A percentile compares a stretch with the other conserved stretches of the same genome.
phyloP scores from a whole-genome alignment of 2,329 filamentous ascomycete genomes.

The Ceratocystis cubensis region DNA sequence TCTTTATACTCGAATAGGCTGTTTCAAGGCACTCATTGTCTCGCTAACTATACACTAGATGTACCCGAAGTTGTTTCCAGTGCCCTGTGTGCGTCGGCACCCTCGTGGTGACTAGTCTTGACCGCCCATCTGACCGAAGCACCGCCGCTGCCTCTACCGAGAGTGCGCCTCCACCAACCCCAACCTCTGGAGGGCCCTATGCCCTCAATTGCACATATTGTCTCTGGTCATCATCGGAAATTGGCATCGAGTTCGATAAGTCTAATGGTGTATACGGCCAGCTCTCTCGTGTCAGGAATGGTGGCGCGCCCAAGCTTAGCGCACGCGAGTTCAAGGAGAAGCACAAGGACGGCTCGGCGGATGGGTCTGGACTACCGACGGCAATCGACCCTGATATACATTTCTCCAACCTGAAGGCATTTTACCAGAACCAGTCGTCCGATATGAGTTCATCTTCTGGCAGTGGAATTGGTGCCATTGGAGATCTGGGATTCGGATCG shows the following conservation, averaged over 20 bases:
- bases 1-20: neutral
- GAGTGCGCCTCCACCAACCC: constrained; percentile 30
- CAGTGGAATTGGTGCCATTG: constrained; percentile 25
- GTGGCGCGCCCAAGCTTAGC: constrained; percentile 40
- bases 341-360: constrained; percentile 34
- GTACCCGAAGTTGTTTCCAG: constrained; percentile 88
- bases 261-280: constrained; percentile 76
- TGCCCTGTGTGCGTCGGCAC: constrained; percentile 72
- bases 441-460: constrained; percentile 42
- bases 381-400: constrained; percentile 53
- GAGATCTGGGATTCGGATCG: constrained; percentile 52
- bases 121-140: constrained; percentile 38
- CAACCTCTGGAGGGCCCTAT: constrained; percentile 43
- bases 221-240: constrained; percentile 81
- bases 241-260: constrained; percentile 81
- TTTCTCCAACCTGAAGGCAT: constrained; percentile 61
- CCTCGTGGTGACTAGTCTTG: constrained; percentile 60
- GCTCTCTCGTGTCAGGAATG: constrained; percentile 56
- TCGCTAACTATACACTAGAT: constrained; percentile 38
- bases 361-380: constrained; percentile 30
- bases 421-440: constrained; percentile 69
- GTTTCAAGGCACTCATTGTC: neutral
- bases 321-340: constrained; percentile 40
- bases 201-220: constrained; percentile 82
- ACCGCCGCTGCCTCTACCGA: constrained; percentile 33